A percentile compares a stretch with the other conserved stretches of the same genome.
Conservation (phyloP, 2,329 filamentous ascomycete genomes). For the Myotisia sp. region DNA sequence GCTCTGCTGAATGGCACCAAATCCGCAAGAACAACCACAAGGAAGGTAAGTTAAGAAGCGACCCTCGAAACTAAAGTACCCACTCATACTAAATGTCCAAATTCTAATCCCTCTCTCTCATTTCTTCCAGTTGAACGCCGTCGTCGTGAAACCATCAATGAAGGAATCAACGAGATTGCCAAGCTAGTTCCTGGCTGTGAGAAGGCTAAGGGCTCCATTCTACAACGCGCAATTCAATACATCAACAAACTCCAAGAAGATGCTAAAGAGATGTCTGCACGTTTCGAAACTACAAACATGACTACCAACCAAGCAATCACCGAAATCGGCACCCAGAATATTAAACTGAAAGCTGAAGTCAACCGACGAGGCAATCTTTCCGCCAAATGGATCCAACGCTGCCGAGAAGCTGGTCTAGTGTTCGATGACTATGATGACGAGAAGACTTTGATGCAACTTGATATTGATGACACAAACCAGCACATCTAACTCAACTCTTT, state of each 20-base stretch:
- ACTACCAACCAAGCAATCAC: conserved; percentile 42
- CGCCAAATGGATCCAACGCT: conserved; percentile 33
- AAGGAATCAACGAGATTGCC: conserved; percentile 93
- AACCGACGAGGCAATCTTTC: conserved; percentile 66
- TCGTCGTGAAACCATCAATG: conserved; percentile 93
- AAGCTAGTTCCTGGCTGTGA: conserved; percentile 97
- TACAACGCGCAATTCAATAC: conserved; percentile 85
- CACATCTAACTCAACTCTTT: neutral
- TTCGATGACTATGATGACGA: conserved; percentile 36
- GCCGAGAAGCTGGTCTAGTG: conserved; percentile 34
- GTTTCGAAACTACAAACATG: conserved; percentile 31
- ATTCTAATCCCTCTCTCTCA: too few species aligned
- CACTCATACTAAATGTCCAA: neutral
- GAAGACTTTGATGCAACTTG: conserved; percentile 21
- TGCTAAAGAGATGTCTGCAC: conserved; percentile 28
- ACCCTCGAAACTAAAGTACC: neutral
- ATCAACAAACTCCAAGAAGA: conserved; percentile 61
- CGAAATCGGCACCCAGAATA: conserved; percentile 85
- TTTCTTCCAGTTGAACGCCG: conserved; percentile 72
- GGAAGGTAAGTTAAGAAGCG: conserved; percentile 55
- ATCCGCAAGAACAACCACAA: conserved; percentile 96
- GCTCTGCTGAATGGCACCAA: conserved; percentile 95
- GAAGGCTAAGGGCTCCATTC: conserved; percentile 96
- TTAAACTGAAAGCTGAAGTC: conserved; percentile 87
- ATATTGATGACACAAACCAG: neutral